Evolutionary conservation across 768 basidiomycete species (phyloP), one percentile per base, ranked within the genome.

Genomic region (Lentinula aciculospora): DNA sequence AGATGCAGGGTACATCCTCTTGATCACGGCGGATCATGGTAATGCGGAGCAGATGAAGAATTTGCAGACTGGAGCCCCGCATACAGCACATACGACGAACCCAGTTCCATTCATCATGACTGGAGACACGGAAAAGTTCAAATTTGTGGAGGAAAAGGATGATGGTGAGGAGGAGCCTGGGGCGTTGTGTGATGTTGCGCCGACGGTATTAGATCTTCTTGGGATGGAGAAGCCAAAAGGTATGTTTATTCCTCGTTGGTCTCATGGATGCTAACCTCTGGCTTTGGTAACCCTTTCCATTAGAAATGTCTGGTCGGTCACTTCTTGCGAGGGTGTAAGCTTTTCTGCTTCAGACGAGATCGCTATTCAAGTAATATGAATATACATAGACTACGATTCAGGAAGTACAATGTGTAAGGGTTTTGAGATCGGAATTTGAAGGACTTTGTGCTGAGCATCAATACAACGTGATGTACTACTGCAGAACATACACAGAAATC

Each of bases 41-140:
- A 98, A 98, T 68, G 94, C 94, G 40, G 94, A 96, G 71, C 90
- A 94, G 74, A 95, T 95, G 94, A 74, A 85, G 60, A 89, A 95
- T 71, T 77, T 79, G 2, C 81, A 85, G 62, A 94, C 92, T 0
- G 90, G 89, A 36, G 86, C 82, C 42, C 93, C 94, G 15, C 92
- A 94, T 71, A 97, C 94, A 9, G 89, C 91, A n/a, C 90, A 93
- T 67, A 92, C 89, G 37, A 92, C 88, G 58, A 95, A 93, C 72
- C 79, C 83, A 1, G 94, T 96, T 8, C 94, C 94, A 13, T 92
- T 96, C 76, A 93, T 96, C 65, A 84, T 93, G 74, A 85, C 87
- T 6, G 89, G 85, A 8, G 81, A 81, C 60, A 72, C 75, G 5
- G 75, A 83, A 63, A 79, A 74, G 51, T 76, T 85, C 53, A 72